Evolutionary conservation across 352 stramenopile genomes (phyloP).

Genomic region (Globisporangium perplexum): DNA sequence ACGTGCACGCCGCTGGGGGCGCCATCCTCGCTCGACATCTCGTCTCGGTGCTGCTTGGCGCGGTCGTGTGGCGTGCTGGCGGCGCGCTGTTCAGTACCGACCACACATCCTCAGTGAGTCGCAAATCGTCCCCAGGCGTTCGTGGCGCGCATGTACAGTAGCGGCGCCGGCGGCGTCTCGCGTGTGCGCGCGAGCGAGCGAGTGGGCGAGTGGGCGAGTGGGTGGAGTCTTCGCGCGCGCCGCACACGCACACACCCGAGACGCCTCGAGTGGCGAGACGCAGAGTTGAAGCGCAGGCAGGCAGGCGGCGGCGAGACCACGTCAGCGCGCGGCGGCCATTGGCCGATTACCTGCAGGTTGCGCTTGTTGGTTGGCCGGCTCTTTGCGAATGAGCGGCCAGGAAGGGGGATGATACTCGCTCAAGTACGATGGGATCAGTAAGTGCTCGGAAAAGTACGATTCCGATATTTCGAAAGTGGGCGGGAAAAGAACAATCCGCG

Average conservation of each 20-base stretch:
- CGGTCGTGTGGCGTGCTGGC: background rate
- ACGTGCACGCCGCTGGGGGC: slow-evolving; percentile 70
- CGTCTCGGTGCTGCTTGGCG: background rate
- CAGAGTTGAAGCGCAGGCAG: slow-evolving; percentile 1
- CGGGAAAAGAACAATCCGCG: no score
- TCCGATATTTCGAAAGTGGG: no score
- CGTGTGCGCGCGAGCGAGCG: no score
- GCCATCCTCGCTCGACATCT: slow-evolving; percentile 49
- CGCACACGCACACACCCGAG: no score
- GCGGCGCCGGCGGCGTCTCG: no score
- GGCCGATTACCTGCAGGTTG: background rate
- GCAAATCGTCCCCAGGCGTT: no score
- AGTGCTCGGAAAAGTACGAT: no score
- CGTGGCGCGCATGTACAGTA: no score
- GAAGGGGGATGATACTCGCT: background rate
- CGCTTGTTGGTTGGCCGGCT: background rate
- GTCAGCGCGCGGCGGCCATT: background rate
- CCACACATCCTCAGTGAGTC: background rate
- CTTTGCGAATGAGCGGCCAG: background rate
- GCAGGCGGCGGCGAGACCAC: no score
- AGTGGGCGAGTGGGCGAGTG: no score
- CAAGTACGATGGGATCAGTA: background rate
- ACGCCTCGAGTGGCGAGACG: background rate
- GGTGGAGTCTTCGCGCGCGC: no score
- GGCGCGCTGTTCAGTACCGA: background rate